Base-by-base conservation (phyloP, 495 filamentous ascomycete genomes). In the Trichoderma orchidacearum region DNA sequence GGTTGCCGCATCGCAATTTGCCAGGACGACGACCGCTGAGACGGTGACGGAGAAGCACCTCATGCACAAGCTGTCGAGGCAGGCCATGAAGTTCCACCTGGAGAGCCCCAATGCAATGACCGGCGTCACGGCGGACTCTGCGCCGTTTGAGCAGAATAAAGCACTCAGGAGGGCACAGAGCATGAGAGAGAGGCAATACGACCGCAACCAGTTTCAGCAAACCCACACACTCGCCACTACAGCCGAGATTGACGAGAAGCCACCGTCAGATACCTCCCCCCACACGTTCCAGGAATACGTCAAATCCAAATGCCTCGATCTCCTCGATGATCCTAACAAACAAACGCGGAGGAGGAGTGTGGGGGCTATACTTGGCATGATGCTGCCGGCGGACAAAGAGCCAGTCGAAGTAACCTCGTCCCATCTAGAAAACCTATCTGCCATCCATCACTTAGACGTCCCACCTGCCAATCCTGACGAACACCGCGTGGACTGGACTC, bases 1-100 rank as follows among this genome's bases (percentile, higher is more conserved):
- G 17, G 65, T 74, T 36, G 76, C 77, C 5, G 76, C 78, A 6
- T 59, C 68, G 6, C 70, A 76, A 51, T 81, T 80, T 58, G 64
- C 69, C 21, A 62, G 72, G 17, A 79, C 77, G 5, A 68, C 74
- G 9, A 78, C 75, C 0, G 63, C 66, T 6, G 65, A 68, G 21
- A 34, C 60, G 31, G 72, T 72, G 66, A 67, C 66, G 28, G 58
- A 65, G 27, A 58, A 58, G 52, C 55, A 67, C 8, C 34, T 64
- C 15, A 57, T 64, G 7, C 66, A 64, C 55, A 59, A 62, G 30
- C 54, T 65, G 52, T 70, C 73, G 1, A 56, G 62, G 41, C 56
- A 65, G 25, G 72, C 68, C 0, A 51, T 76, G 35, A 68, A 68
- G 31, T 57, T 62, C 34, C 68, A 72, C 53, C 18, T 63, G 17